A percentile compares a stretch with the other conserved stretches of the same genome.
Conservation (phyloP, 305 asterid genomes). For the Fraxinus nigra region DNA sequence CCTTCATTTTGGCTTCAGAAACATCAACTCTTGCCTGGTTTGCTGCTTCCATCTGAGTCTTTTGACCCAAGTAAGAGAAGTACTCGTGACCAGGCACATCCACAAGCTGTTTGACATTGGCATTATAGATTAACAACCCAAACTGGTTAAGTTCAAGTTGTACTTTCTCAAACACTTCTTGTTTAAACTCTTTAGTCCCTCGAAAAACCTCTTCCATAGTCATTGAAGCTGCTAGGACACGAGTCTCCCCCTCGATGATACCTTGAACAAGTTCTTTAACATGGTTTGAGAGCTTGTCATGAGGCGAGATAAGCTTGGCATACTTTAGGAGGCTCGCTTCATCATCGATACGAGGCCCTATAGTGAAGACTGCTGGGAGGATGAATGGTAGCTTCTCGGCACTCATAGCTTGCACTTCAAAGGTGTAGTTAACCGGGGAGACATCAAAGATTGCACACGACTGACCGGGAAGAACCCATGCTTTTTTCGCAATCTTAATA, state of each 20-base stretch:
- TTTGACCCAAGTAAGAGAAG: constrained; percentile 60
- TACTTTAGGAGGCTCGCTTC: constrained; percentile 39
- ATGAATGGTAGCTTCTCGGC: constrained; percentile 68
- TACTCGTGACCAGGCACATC: constrained; percentile 63
- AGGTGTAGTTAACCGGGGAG: constrained; percentile 68
- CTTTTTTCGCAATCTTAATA: constrained; percentile 42
- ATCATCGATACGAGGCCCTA: constrained; percentile 55
- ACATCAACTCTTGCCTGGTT: constrained; percentile 61
- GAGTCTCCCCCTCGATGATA: constrained; percentile 62
- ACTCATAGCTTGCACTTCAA: constrained; percentile 75
- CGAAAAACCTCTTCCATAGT: constrained; percentile 57
- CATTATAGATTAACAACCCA: constrained; percentile 57
- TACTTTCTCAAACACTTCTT: constrained; percentile 54
- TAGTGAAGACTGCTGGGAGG: constrained; percentile 73
- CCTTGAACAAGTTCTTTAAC: constrained; percentile 60
- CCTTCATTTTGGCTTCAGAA: constrained; percentile 62
- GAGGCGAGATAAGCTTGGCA: constrained; percentile 62
- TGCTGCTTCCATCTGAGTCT: constrained; percentile 63
- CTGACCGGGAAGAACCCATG: constrained; percentile 58
- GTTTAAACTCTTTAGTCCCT: constrained; percentile 58
- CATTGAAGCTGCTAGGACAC: constrained; percentile 67
- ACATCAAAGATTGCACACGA: constrained; percentile 41
- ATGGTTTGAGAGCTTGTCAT: constrained; percentile 53
- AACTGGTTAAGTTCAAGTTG: constrained; percentile 62
- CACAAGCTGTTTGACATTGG: constrained; percentile 63